Percentiles rank a stretch among this genome's conserved stretches.
phyloP scores from a whole-genome alignment of 78 protist genomes.

The Protostelium mycophagum region DNA sequence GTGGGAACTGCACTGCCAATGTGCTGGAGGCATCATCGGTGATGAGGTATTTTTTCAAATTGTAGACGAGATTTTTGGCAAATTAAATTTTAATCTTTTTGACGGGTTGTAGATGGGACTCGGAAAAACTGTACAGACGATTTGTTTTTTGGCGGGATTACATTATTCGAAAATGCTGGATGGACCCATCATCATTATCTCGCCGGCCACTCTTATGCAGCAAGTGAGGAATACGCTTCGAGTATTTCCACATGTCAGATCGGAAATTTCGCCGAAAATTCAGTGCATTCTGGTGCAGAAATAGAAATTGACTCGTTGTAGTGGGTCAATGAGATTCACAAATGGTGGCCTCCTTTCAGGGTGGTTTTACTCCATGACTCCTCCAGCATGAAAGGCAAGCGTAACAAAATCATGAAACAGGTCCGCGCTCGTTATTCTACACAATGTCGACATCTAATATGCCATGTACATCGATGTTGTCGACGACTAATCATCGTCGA shows the following conservation, averaged over 20 bases:
- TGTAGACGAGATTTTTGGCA: not conserved
- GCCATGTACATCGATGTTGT: too few relatives aligned
- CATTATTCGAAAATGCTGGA: constrained; percentile 15
- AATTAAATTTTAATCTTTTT: too few relatives aligned
- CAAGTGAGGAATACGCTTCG: not conserved
- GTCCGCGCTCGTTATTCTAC: too few relatives aligned
- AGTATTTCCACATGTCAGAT: not conserved
- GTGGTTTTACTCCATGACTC: constrained; percentile 65
- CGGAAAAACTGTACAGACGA: constrained; percentile 93
- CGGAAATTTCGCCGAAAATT: not conserved
- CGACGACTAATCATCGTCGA: too few relatives aligned
- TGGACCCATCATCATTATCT: constrained; percentile 73
- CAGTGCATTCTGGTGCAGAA: not conserved
- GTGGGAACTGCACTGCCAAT: constrained; percentile 83
- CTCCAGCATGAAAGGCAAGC: not conserved
- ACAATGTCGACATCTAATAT: too few relatives aligned
- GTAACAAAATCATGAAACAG: not conserved
- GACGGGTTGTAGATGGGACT: constrained; percentile 54
- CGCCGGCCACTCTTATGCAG: constrained; percentile 83
- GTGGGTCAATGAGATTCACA: constrained; percentile 90
- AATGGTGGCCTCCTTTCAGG: constrained; percentile 84
- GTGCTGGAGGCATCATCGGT: constrained; percentile 94
- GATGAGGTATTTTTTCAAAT: constrained; percentile 85
- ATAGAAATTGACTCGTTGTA: constrained; percentile 35
- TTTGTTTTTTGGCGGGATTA: constrained; percentile 69